Conservation (phyloP, 164 flowering plant genomes). For the Berberis vulgaris region DNA sequence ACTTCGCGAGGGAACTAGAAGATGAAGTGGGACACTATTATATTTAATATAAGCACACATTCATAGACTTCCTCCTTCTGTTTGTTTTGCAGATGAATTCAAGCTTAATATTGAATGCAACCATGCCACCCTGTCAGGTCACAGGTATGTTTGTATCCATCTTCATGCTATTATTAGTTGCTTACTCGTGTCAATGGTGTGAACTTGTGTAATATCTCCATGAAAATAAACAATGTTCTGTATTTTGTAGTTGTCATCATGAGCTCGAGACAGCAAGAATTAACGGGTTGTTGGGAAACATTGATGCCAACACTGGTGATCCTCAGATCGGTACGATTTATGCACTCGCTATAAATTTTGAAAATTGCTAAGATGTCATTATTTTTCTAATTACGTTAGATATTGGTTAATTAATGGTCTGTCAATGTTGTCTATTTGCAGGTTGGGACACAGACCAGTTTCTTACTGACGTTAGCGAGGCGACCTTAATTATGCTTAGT, state of each 20-base stretch:
- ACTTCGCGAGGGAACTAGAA: no score
- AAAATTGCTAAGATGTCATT: no score
- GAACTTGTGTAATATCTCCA: not conserved
- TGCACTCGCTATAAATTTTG: not conserved
- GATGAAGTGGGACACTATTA: not conserved
- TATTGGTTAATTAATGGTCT: no score
- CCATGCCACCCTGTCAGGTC: slow-evolving; percentile 95
- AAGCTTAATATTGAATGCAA: slow-evolving; percentile 95
- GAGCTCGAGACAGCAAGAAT: slow-evolving; percentile 98
- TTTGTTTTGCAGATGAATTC: slow-evolving; percentile 61
- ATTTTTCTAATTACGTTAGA: no score
- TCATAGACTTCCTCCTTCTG: not conserved
- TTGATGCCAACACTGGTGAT: slow-evolving; percentile 96
- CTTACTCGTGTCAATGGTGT: not conserved
- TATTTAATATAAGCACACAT: not conserved
- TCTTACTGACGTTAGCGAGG: slow-evolving; percentile 80
- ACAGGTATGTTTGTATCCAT: slow-evolving; percentile 39
- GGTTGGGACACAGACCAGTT: slow-evolving; percentile 99
- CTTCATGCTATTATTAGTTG: not conserved
- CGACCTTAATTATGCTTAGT: slow-evolving; percentile 78
- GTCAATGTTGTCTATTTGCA: slow-evolving; percentile 11
- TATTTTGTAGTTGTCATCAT: slow-evolving; percentile 72
- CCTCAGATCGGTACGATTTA: slow-evolving; percentile 71
- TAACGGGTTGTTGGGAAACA: slow-evolving; percentile 83
- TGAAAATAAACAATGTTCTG: not conserved